These are phyloP conservation scores for Nicotiana benthamiana DNA, from an alignment of 257 asterid species.

Conservation along the genomic window DNA sequence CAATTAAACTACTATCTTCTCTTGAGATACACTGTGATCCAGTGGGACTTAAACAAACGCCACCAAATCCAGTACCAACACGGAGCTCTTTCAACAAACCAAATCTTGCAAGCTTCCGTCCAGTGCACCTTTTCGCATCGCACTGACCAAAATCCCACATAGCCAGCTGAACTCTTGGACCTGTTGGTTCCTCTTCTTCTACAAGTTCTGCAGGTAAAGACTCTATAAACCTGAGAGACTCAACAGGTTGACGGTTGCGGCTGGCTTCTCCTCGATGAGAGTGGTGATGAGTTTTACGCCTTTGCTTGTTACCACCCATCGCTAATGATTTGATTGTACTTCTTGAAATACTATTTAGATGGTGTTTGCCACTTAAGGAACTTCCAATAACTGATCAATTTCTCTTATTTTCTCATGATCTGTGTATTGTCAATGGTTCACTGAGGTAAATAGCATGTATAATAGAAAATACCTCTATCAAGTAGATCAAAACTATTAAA, in stretches of 20 bases:
- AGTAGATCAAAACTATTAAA: neutral
- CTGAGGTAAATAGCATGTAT: neutral
- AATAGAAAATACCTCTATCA: neutral
- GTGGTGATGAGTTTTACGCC: constrained; percentile 52
- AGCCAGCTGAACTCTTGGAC: constrained; percentile 72
- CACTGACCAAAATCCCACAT: constrained; percentile 99
- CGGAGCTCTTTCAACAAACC: constrained; percentile 87
- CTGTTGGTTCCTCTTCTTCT: constrained; percentile 45
- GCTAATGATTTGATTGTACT: neutral
- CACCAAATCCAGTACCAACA: constrained; percentile 75
- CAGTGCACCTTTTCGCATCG: constrained; percentile 95
- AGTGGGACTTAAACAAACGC: constrained; percentile 84
- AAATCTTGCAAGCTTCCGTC: constrained; percentile 96
- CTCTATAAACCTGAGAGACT: constrained; percentile 37
- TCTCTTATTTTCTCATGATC: neutral
- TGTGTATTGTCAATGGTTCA: neutral
- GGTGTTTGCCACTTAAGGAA: neutral
- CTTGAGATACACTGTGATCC: constrained; percentile 88
- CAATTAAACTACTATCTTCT: constrained; percentile 68
- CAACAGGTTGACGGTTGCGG: constrained; percentile 34
- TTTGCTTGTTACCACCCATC: constrained; percentile 72
- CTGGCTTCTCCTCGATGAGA: constrained; percentile 32
- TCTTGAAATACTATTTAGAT: neutral
- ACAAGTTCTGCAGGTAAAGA: constrained; percentile 43
- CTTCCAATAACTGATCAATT: neutral